Base-by-base conservation (phyloP, 139 green algal genomes). In the Coelastrella sp. region DNA sequence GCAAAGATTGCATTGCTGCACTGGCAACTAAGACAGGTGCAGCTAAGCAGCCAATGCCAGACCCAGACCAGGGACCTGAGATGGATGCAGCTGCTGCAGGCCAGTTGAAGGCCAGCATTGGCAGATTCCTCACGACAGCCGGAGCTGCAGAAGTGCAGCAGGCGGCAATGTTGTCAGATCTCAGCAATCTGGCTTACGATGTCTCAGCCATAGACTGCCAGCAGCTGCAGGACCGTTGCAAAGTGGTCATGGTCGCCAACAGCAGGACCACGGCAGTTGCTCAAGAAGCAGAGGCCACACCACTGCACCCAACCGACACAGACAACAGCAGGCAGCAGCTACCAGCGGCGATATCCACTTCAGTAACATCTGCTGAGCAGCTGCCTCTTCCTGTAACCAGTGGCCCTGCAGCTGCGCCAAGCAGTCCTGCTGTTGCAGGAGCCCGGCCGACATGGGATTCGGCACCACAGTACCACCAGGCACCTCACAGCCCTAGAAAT, bases 171-270 rank as follows among this genome's bases (percentile, higher is more conserved):
- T 79, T 94, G 7, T 81, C 92, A 12, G 92, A 94, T 80, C 80
- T 95, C 10, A 92, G 84, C 91, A 94, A 94, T 88, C 63, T 93
- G 73, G 93, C 93, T 0, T 95, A 94, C 35, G 93, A 94, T 20
- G 89, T 94, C 4, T 20, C 66, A 66, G 80, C 49, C 17, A 49
- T 91, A n/a, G 80, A 87, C 63, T 8, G 56, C 7, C 60, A 82
- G 11, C 65, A 80, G 7, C 70, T 95, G 27, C 66, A 87, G 80
- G 68, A 82, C 56, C 78, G 49, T 7, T 85, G 93, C 80, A 75
- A 65, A 25, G 87, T 95, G 0, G 56, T n/a, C 0, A 68, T 95
- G 12, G 84, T 94, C 6, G 88, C 93, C 7, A 57, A 63, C 78
- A 84, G 58, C 73, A 74, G 79, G 58, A 22, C 25, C 72, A 35